phyloP scores from a whole-genome alignment of 768 basidiomycete species.

The Macrocybe gigantea region DNA sequence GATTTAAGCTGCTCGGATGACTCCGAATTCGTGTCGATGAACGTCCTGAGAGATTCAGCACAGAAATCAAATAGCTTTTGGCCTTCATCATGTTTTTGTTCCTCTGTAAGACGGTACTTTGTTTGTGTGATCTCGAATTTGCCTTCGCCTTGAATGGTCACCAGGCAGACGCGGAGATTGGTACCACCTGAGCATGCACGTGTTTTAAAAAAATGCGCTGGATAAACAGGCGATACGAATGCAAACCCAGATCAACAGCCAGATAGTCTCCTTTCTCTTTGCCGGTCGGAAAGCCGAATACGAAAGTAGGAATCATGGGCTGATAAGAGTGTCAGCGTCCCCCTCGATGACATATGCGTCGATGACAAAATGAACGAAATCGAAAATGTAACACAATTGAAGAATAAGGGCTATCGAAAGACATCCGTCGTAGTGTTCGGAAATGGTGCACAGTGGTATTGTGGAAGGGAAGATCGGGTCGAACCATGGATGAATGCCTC shows the following conservation, averaged over 20 bases:
- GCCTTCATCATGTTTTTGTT: constrained; percentile 98
- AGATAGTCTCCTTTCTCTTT: constrained; percentile 86
- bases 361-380: not conserved
- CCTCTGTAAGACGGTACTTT: constrained; percentile 94
- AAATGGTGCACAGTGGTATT: too few relatives aligned
- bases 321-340: constrained; percentile 19
- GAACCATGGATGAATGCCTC: not conserved
- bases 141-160: constrained; percentile 85
- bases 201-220: constrained; percentile 1
- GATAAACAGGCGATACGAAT: constrained; percentile 3
- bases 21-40: constrained; percentile 70
- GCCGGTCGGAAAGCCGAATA: constrained; percentile 93
- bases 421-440: too few relatives aligned
- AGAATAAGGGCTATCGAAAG: too few relatives aligned
- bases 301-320: constrained; percentile 97
- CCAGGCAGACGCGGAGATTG: constrained; percentile 97
- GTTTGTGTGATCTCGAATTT: constrained; percentile 98
- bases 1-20: constrained; percentile 40
- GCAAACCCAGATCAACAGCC: constrained; percentile 77
- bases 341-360: not conserved
- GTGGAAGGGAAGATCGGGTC: too few relatives aligned
- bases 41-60: constrained; percentile 86
- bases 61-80: constrained; percentile 96
- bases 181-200: constrained; percentile 64
- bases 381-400: too few relatives aligned